phyloP scores from a whole-genome alignment of 768 basidiomycete genomes.

The Lentinula lateritia region DNA sequence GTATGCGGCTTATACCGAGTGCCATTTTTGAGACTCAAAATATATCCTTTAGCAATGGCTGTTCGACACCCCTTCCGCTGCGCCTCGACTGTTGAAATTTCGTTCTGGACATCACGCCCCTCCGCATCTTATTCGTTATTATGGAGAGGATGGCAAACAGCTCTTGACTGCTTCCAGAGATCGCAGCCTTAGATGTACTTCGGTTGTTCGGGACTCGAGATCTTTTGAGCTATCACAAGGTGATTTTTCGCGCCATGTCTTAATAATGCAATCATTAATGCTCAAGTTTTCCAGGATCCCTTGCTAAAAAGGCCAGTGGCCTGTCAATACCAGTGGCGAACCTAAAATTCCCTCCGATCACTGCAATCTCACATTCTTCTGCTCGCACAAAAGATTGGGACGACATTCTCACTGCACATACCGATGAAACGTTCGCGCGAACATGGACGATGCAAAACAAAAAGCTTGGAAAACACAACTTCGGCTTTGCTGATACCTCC shows the following conservation, averaged over 20 bases:
- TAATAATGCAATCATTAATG: background rate
- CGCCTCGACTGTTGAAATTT: constrained; percentile 86
- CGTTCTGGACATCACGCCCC: constrained; percentile 90
- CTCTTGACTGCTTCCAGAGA: constrained; percentile 86
- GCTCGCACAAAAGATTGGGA: constrained; percentile 94
- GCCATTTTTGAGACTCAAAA: constrained; percentile 3
- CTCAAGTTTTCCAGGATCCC: constrained; percentile 51
- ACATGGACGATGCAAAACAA: constrained; percentile 38
- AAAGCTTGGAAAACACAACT: constrained; percentile 18
- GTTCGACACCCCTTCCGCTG: constrained; percentile 84
- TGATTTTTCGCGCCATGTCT: constrained; percentile 17
- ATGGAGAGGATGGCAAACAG: constrained; percentile 96
- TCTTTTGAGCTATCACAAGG: constrained; percentile 96
- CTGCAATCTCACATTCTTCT: constrained; percentile 71
- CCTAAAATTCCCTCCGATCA: constrained; percentile 81
- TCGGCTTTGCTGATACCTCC: constrained; percentile 49
- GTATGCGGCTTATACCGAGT: constrained; percentile 31
- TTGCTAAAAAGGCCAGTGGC: constrained; percentile 73
- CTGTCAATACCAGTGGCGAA: constrained; percentile 75
- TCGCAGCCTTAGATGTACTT: constrained; percentile 83
- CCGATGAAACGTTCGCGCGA: constrained; percentile 75
- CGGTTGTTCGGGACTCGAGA: constrained; percentile 91
- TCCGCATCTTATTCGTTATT: constrained; percentile 89
- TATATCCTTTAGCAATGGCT: constrained; percentile 80
- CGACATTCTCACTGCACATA: constrained; percentile 88